Base-by-base conservation (phyloP, 2,329 filamentous ascomycete genomes). In the Emergomyces orientalis region DNA sequence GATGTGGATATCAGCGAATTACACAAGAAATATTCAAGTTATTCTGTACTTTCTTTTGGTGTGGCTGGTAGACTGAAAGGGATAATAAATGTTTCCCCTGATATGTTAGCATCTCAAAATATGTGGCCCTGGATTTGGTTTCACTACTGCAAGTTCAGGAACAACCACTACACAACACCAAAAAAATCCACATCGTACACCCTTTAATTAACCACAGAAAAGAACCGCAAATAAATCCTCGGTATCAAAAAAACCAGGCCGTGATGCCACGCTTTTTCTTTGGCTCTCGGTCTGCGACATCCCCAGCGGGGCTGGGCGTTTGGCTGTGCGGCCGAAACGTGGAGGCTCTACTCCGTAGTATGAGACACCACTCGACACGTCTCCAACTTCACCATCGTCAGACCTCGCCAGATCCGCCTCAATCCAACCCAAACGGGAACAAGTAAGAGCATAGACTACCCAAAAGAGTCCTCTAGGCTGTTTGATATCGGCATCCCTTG, bases 301-400 rank as follows among this genome's bases (percentile, higher is more conserved):
- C 19, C 27, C 56, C 9, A 2, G 39, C 25, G 13, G 43, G 56
- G 56, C 17, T 39, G 4, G 39, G 13, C 14, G 11, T n/a, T 59
- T 59, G 39, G 56, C 37, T 19, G 19, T 22, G 25, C 25, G 37
- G 32, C 62, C 61, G 64, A 67, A 65, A 67, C 66, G 56, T 37
- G 60, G 59, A 58, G 51, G 19, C 32, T 19, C 25, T 32, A n/a
- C n/a, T n/a, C n/a, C n/a, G n/a, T n/a, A 62, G 52, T 30, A 43
- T 65, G 65, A 65, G 63, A 66, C 65, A 59, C 63, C 52, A 64
- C 60, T 22, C 60, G 63, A 65, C 58, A 67, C 66, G 64, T 32
- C 55, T 55, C 43, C 34, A 39, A 63, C 65, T 59, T 65, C 66
- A 66, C 66, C 65, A 67, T 58, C 60, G 66, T 66, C 63, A 59